Evolutionary conservation across 1,284 basidiomycete genomes (phyloP), one percentile per base, ranked within the genome.

Genomic region (Trichosporon sp.): DNA sequence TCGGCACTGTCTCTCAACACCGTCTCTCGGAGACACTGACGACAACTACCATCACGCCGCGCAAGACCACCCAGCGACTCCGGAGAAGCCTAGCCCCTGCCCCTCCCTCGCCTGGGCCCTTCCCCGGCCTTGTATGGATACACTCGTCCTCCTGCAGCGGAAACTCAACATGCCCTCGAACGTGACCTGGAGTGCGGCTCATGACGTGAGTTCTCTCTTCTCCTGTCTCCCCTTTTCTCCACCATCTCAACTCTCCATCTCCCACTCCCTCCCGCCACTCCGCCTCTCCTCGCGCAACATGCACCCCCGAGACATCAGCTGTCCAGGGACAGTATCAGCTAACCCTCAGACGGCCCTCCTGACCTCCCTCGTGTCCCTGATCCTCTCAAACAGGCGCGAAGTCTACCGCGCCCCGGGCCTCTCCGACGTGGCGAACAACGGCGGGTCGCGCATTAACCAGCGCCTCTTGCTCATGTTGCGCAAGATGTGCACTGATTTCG

Each of bases 331-430:
- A 37, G 8, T 37, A 5, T 5, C 8, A 37, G 63, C 70, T 67
- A 2, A 68, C 65, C 38, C 7, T 1, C 71, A 73, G 72, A 32
- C 16, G 14, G 43, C 64, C 43, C 61, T 74, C 35, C 59, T 70
- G 1, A 67, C 68, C 37, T 67, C 64, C 12, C 65, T 71, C 35
- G 43, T 76, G 19, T 21, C 65, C 2, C 4, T 66, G 37, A 38
- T 65, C 59, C 51, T 74, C 54, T 46, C 63, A n/a, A 11, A 68
- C 37, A 65, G 74, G 8, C 68, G 71, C 31, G 16, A 68, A 31
- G 46, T 74, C 61, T 72, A 78, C 73, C 72, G 67, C 63, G 14
- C 65, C 63, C 61, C 75, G 19, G 71, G 71, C 37, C 73, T 74
- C 48, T 59, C 65, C 67, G 67, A 75, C 48, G 70, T 78, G 26